Evolutionary conservation across 1,139 yeast genomes (phyloP), one percentile per base, ranked within the genome.

Genomic region (Martiniozyma asiatica): DNA sequence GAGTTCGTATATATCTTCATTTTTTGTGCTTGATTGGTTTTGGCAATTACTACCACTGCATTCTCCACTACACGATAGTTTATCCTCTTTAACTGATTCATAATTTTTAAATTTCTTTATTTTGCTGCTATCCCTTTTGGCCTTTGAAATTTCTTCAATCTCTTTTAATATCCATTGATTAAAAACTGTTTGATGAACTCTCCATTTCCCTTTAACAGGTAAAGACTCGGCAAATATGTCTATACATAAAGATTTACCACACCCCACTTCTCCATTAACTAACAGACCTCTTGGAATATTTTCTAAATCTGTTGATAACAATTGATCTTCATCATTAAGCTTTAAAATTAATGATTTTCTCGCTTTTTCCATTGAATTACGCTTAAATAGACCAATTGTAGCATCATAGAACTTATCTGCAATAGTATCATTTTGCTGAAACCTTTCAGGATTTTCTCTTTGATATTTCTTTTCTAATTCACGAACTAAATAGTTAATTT

Each of bases 181-280:
- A 45, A 78, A 76, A 39, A 70, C 73, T 41, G 71, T 70, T 45
- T 72, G 77, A 45, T 77, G 87, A 74, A 82, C 73, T 36, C 87
- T 58, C 58, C 70, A 65, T 45, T 78, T 78, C 3, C 76, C 66
- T 15, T 60, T 57, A 39, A 73, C 71, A 0, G 85, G 87, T 22
- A 77, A 53, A 2, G 77, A 63, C 26, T 62, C 59, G 1, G 84
- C 84, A 56, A 77, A 76, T 14, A 77, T 65, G 42, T 76, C 85
- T 72, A 76, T 69, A 29, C 77, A 50, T 77, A 77, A 70, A 2
- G 82, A 72, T 44, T 77, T 77, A 2, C 87, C 87, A 45, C 80
- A 73, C 0, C 85, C 85, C 3, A 77, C 85, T 38, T 73, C 84
- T 2, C 87, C 87, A 45, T 76, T 74, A 6, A 77, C 52, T 29